Base-by-base conservation (phyloP, 2,329 filamentous ascomycete genomes). In the Sporothrix inflata region DNA sequence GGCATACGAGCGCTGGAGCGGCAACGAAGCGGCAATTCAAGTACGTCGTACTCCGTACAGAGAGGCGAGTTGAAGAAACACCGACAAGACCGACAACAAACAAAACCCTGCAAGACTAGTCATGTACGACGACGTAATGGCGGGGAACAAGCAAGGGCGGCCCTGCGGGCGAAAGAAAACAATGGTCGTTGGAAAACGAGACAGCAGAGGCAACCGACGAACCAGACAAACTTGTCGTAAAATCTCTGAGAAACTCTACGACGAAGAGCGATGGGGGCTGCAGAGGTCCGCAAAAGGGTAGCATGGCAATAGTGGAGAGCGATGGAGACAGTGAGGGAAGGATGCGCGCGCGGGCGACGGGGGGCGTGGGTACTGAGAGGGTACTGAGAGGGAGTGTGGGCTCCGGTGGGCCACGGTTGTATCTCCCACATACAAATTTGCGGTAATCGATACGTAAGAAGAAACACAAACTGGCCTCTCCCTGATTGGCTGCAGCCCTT, bases 51-150 rank as follows among this genome's bases (percentile, higher is more conserved):
- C 30, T 3, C 3, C 30, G 6, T 3, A 34, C 30, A 6, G 30
- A 34, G 3, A 34, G 30, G 6, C 30, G 6, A 34, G 30, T 6
- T 34, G 30, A 38, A 11, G 40, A 42, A 9, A 42, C 12, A 42
- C 40, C 9, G 12, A 42, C 40, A 4, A 42, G 40, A 42, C 40
- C 40, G 12, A 42, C 40, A 42, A 42, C 40, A 51, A n/a, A 19
- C 40, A 47, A n/a, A 47, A 66, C 9, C 19, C 14, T 24, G 14
- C 4, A 27, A 30, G n/a, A 30, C 16, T 27, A 66, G 21, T 70
- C 19, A 49, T 70, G 55, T 53, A 70, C 45, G 63, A 70, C 69
- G 69, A 70, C 69, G 69, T 70, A 70, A 70, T 70, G 55, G 69
- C 57, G 69, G 69, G 57, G 55, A 51, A 68, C 16, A 3, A 24